phyloP scores from a whole-genome alignment of 192 early-diverging fungal genomes.

The Mortierella alpina region DNA sequence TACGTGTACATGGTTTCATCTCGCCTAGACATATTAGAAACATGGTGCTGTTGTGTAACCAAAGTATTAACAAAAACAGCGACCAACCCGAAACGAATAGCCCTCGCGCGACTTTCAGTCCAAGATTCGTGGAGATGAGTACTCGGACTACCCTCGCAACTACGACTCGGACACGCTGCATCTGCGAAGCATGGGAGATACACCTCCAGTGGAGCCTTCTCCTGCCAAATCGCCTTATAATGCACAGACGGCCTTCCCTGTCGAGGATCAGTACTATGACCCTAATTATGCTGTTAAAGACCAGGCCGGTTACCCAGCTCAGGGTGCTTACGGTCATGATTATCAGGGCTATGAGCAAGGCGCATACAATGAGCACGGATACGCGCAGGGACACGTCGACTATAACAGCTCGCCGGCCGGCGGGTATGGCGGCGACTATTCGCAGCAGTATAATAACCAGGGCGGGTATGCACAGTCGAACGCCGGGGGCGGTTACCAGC shows the following conservation, averaged over 20 bases:
- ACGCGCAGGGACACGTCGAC: slow-evolving; percentile 13
- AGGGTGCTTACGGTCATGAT: background rate
- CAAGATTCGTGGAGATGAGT: slow-evolving; percentile 59
- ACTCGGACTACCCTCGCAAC: slow-evolving; percentile 31
- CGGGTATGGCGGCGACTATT: slow-evolving; percentile 13
- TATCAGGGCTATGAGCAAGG: slow-evolving; percentile 14
- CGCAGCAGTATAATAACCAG: slow-evolving; percentile 10
- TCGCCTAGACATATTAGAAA: background rate
- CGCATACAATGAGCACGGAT: background rate
- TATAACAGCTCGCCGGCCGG: slow-evolving; percentile 31
- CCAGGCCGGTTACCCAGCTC: slow-evolving; percentile 12
- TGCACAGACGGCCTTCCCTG: slow-evolving; percentile 16
- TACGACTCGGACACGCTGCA: slow-evolving; percentile 54
- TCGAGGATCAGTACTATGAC: slow-evolving; percentile 44
- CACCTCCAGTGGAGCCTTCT: slow-evolving; percentile 18
- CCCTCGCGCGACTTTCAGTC: slow-evolving; percentile 60
- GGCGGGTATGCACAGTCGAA: slow-evolving; percentile 27
- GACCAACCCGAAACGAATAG: slow-evolving; percentile 16
- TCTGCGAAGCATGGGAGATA: slow-evolving; percentile 49
- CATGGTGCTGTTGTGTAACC: background rate
- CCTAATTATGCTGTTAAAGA: slow-evolving; percentile 42
- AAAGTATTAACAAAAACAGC: background rate
- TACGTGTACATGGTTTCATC: slow-evolving; percentile 20
- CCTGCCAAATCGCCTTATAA: slow-evolving; percentile 29
- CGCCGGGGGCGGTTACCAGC: slow-evolving; percentile 26